Conservation (phyloP, 345 rosid genomes). For the Gossypium sturtianum region DNA sequence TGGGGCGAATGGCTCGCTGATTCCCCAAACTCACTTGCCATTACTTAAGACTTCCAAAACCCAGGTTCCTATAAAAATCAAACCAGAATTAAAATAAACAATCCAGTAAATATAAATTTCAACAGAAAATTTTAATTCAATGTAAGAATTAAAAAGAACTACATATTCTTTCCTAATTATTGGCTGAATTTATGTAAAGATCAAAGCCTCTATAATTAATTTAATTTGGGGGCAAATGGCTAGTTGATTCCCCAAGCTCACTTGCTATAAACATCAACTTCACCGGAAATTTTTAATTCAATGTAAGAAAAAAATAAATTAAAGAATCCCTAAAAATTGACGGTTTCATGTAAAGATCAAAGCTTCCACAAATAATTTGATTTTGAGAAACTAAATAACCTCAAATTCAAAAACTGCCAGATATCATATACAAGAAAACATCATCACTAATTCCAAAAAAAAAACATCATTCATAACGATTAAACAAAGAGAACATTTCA, state of each 20-base stretch:
- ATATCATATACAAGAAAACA: neutral
- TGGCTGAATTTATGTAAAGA: neutral
- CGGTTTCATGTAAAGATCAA: neutral
- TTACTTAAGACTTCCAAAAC: constrained; percentile 23
- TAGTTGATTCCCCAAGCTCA: no score
- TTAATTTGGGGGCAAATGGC: neutral
- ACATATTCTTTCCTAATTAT: neutral
- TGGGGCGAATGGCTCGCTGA: constrained; percentile 57
- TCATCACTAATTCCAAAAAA: neutral
- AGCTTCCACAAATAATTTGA: neutral
- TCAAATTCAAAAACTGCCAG: neutral
- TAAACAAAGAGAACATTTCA: neutral
- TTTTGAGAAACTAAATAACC: neutral
- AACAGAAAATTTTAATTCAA: neutral
- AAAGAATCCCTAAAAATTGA: neutral
- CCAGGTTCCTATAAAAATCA: constrained; percentile 19
- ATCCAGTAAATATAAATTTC: neutral
- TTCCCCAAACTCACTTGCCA: constrained; percentile 64
- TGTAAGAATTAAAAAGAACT: neutral
- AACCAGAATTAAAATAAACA: constrained; percentile 9
- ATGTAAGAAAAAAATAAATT: no score
- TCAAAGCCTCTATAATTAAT: neutral
- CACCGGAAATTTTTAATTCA: no score
- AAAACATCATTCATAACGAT: neutral
- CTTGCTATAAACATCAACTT: no score